phyloP scores from a whole-genome alignment of 2,329 filamentous ascomycete genomes.

The Pyricularia grisea region DNA sequence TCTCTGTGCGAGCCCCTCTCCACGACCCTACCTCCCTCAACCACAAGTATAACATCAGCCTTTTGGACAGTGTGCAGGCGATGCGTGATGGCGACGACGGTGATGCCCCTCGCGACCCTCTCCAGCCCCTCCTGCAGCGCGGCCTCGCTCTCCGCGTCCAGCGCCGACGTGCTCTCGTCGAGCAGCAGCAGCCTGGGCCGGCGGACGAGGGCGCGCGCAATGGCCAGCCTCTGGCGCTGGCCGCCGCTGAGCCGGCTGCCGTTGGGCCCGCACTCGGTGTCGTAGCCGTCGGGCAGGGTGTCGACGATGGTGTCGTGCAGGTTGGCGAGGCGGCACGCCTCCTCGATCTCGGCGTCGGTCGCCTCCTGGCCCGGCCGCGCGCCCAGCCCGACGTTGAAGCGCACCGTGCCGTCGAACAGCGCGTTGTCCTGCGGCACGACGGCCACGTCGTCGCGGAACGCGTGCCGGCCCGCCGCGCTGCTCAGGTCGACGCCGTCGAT shows the following conservation, averaged over 20 bases:
- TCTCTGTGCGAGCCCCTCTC: conserved; percentile 36
- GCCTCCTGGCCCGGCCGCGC: conserved; percentile 7
- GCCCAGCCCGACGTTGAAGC: conserved; percentile 36
- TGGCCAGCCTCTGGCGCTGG: conserved; percentile 44
- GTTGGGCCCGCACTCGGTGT: conserved; percentile 46
- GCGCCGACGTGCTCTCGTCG: conserved; percentile 46
- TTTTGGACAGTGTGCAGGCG: conserved; percentile 33
- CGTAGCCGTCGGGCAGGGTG: conserved; percentile 37
- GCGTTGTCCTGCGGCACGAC: conserved; percentile 51
- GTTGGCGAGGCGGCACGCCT: conserved; percentile 37
- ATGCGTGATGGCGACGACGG: conserved; percentile 39
- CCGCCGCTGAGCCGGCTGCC: conserved; percentile 34
- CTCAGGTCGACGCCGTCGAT: conserved; percentile 37
- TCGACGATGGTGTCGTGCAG: conserved; percentile 35
- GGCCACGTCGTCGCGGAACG: conserved; percentile 31
- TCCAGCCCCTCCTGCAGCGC: conserved; percentile 38
- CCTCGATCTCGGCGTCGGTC: conserved; percentile 24
- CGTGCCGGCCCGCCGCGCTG: conserved; percentile 6
- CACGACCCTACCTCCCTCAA: conserved; percentile 41
- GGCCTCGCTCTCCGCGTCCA: conserved; percentile 44
- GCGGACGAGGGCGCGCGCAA: conserved; percentile 46
- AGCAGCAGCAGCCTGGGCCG: conserved; percentile 47
- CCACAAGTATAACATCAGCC: conserved; percentile 41
- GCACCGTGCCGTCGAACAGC: conserved; percentile 36
- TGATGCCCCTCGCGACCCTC: conserved; percentile 30